Base-by-base conservation (phyloP, 1,139 yeast species). In the Diutina catenulata region DNA sequence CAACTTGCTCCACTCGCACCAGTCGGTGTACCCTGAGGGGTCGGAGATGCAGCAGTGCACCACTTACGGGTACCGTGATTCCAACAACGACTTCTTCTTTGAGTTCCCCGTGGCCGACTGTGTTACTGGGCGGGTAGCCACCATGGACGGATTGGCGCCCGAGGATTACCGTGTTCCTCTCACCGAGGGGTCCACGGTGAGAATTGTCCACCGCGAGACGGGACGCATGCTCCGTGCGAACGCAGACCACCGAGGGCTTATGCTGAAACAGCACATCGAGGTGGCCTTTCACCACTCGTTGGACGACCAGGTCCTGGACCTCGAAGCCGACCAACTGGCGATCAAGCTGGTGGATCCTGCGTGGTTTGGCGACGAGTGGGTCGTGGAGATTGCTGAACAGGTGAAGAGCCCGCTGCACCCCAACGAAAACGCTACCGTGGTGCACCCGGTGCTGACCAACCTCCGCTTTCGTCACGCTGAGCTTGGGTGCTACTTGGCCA, bases 291-390 rank as follows among this genome's bases (percentile, higher is more conserved):
- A 78, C 10, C 25, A 31, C 13, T 8, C 5, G 5, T n/a, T 14
- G 5, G 35, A 31, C 7, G 13, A 24, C 26, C 13, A 11, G 4
- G 16, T 31, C 14, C 35, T 25, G 53, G 84, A 86, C 5, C n/a
- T n/a, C n/a, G n/a, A n/a, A n/a, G n/a, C n/a, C n/a, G n/a, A n/a
- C n/a, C n/a, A n/a, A n/a, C n/a, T n/a, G n/a, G n/a, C n/a, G n/a
- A n/a, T n/a, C n/a, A n/a, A n/a, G n/a, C 60, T 62, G 42, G 64
- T 72, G 21, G 57, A 54, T 0, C 45, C 62, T 28, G 79, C 81
- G 39, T n/a, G n/a, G n/a, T n/a, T n/a, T n/a, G 88, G 80, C 48
- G 44, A 81, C 53, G 81, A 80, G 47, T 81, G 93, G 93, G 58
- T 74, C 18, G 49, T 81, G 38, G 88, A 80, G 53, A 62, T 80